These are phyloP conservation scores for Coemansia sp. DNA, from an alignment of 371 early-diverging fungal genomes.

Conservation along the genomic window DNA sequence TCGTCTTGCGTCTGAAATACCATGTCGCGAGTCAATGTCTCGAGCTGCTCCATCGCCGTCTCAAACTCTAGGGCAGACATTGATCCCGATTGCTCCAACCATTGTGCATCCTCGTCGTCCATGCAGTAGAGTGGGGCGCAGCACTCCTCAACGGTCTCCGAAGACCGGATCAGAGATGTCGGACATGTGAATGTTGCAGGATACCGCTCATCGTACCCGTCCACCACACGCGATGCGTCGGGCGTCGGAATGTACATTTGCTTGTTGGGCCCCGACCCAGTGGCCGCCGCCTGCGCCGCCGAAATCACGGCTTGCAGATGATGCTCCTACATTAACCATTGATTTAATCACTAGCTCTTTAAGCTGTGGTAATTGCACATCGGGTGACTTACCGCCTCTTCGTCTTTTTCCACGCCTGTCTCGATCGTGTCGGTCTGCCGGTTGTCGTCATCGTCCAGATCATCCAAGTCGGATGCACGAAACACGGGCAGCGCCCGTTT, in stretches of 20 bases:
- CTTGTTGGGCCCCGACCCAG: conserved; percentile 42
- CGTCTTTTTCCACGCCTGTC: conserved; percentile 91
- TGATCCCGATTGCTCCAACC: conserved; percentile 58
- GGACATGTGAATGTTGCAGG: conserved; percentile 67
- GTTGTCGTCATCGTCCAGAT: conserved; percentile 76
- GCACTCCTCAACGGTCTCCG: conserved; percentile 82
- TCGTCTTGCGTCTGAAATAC: conserved; percentile 42
- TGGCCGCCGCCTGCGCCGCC: conserved; percentile 69
- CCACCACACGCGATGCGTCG: conserved; percentile 72
- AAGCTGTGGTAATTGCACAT: no score
- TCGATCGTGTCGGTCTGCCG: conserved; percentile 73
- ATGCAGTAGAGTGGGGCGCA: conserved; percentile 80
- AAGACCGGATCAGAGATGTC: conserved; percentile 81
- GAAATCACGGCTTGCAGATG: conserved; percentile 94
- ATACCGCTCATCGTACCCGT: conserved; percentile 69
- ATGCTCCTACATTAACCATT: conserved; percentile 67
- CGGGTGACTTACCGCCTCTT: conserved; percentile 70
- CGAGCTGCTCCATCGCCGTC: conserved; percentile 73
- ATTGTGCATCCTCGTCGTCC: conserved; percentile 80
- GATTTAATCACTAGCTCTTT: background rate
- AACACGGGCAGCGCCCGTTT: conserved; percentile 80
- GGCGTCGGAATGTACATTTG: conserved; percentile 85
- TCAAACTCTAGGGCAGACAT: conserved; percentile 79
- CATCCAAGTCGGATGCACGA: conserved; percentile 78
- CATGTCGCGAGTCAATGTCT: conserved; percentile 56